Evolutionary conservation across 1,284 basidiomycete genomes (phyloP), one percentile per base, ranked within the genome.

Genomic region (Cystobasidium slooffiae): DNA sequence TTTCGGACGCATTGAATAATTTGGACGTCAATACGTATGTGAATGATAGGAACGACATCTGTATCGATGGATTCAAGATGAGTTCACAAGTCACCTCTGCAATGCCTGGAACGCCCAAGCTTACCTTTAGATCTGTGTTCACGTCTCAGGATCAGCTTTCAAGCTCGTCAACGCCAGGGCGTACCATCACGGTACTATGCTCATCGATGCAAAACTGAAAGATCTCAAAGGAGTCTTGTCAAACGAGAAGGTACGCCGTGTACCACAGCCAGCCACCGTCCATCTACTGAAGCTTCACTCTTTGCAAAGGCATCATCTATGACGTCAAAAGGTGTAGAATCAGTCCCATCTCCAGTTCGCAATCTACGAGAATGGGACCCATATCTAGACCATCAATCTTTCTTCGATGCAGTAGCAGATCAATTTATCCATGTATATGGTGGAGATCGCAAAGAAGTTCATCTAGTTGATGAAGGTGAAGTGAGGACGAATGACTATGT

Each of bases 101-200:
- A n/a, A n/a, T n/a, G n/a, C n/a, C n/a, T n/a, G n/a, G n/a, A n/a
- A n/a, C n/a, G n/a, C n/a, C n/a, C n/a, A n/a, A n/a, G 22, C 43
- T 6, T 14, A 18, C 18, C 39, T 39, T 47, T 20, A n/a, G 20
- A 6, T 43, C 44, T 37, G 18, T 47, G 14, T 10, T 4, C 49
- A 99, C 91, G 89, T 99, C 68, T 98, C 96, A 61, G 97, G 97
- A 46, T 97, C 94, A 16, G 97, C 97, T 7, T 99, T 97, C 85
- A 98, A 97, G 84, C 91, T 99, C 75, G 91, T 92, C 51, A 91
- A 89, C 78, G 88, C 89, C 75, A 86, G 97, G 18, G 94, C 95
- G 0, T 99, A 98, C 83, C 96, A 99, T 80, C 97, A 99, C 81
- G 97, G 97, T 0, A 99, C 96, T n/a, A 97, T 99, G 96, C 87